Conservation (phyloP, 208 protist species). For the Leptomonas pyrrhocoris region DNA sequence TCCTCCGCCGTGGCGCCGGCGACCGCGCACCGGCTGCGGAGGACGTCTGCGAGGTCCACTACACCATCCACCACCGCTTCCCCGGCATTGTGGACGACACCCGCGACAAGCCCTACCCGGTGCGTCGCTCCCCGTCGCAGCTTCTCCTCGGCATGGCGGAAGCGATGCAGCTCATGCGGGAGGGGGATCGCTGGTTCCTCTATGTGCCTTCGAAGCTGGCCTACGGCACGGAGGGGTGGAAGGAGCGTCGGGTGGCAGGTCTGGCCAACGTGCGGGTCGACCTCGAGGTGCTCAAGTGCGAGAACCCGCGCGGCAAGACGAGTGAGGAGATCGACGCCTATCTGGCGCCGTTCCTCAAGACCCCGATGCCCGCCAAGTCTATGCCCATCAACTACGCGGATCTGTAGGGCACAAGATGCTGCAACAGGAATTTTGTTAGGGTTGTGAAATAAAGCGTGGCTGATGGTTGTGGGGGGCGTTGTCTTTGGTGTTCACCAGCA, state of each 20-base stretch:
- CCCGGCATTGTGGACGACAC: conserved; percentile 63
- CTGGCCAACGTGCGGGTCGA: conserved; percentile 64
- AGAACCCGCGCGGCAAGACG: conserved; percentile 46
- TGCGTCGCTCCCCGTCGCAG: conserved; percentile 51
- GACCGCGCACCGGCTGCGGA: conserved; percentile 46
- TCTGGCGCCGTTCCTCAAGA: conserved; percentile 50
- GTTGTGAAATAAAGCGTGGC: too few relatives aligned
- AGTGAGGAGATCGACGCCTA: conserved; percentile 61
- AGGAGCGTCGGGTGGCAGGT: conserved; percentile 40
- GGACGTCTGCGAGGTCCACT: conserved; percentile 76
- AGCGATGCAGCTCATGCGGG: conserved; percentile 87
- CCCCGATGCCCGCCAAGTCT: conserved; percentile 41
- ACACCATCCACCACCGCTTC: conserved; percentile 60
- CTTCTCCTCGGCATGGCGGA: conserved; percentile 71
- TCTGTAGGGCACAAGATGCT: conserved; percentile 35
- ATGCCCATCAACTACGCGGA: conserved; percentile 33
- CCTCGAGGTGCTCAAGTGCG: conserved; percentile 65
- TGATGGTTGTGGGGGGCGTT: too few relatives aligned
- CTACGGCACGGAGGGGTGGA: conserved; percentile 62
- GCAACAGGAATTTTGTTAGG: too few relatives aligned
- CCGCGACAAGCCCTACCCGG: conserved; percentile 49
- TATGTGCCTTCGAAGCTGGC: conserved; percentile 73
- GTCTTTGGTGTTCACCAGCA: too few relatives aligned
- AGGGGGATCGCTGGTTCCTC: conserved; percentile 80
- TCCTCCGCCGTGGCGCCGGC: conserved; percentile 52